phyloP scores from a whole-genome alignment of 352 stramenopile species.

The Pythium sukuiense region DNA sequence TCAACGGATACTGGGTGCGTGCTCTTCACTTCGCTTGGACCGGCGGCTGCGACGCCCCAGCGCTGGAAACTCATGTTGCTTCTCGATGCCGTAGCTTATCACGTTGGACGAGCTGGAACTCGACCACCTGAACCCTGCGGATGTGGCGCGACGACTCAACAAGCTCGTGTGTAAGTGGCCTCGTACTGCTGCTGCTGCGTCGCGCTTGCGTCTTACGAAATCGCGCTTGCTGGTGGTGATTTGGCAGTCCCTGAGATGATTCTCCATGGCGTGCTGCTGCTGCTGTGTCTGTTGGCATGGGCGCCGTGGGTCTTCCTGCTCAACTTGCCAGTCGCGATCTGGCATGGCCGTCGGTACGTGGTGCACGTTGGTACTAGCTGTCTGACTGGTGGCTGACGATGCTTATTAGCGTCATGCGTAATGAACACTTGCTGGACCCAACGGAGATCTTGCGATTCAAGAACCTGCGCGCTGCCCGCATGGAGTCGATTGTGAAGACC shows the following conservation, averaged over 20 bases:
- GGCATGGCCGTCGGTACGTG: constrained; percentile 65
- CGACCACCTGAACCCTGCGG: constrained; percentile 84
- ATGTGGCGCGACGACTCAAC: constrained; percentile 84
- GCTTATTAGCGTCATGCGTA: constrained; percentile 43
- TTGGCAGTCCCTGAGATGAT: constrained; percentile 78
- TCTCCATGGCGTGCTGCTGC: constrained; percentile 71
- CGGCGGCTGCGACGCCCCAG: not conserved
- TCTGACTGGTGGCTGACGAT: no score
- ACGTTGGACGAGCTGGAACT: constrained; percentile 85
- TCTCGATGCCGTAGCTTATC: constrained; percentile 50
- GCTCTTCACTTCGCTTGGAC: not conserved
- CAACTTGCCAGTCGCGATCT: constrained; percentile 77
- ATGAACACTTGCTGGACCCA: constrained; percentile 82
- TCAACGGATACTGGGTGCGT: constrained; percentile 87
- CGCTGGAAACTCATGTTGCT: not conserved
- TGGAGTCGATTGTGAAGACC: constrained; percentile 82
- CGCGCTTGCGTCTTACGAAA: not conserved
- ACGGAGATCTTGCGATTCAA: constrained; percentile 89
- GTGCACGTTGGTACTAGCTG: no score
- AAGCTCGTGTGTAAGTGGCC: constrained; percentile 54
- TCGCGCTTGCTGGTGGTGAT: not conserved
- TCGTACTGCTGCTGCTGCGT: not conserved
- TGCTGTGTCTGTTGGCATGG: constrained; percentile 73
- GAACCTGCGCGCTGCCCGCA: constrained; percentile 72
- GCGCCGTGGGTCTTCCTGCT: constrained; percentile 77